These are phyloP conservation scores for Candida krabiensis DNA, from an alignment of 805 yeast species.

Conservation along the genomic window DNA sequence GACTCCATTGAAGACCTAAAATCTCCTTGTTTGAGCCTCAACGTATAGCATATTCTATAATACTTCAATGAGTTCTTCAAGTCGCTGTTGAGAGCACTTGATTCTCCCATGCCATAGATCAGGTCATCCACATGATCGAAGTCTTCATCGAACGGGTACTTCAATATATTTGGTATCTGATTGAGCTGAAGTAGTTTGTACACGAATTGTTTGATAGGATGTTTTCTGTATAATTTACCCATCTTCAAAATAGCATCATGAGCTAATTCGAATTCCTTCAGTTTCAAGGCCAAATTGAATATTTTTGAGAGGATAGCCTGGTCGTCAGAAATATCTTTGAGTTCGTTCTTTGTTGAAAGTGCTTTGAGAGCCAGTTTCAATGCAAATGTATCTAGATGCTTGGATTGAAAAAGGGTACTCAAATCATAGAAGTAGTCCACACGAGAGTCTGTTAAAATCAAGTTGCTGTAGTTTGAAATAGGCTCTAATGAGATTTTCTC, in stretches of 20 bases:
- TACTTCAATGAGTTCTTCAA: constrained; percentile 38
- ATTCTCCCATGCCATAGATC: constrained; percentile 33
- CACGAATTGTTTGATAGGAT: constrained; percentile 35
- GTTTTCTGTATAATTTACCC: constrained; percentile 21
- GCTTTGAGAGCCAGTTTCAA: constrained; percentile 33
- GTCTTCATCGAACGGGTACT: constrained; percentile 45
- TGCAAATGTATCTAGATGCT: constrained; percentile 33
- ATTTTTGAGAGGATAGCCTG: constrained; percentile 22
- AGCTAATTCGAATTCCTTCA: constrained; percentile 31
- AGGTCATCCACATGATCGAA: constrained; percentile 42
- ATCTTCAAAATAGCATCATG: constrained; percentile 29
- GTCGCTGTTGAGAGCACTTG: constrained; percentile 26
- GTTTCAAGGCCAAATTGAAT: constrained; percentile 32
- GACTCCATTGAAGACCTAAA: constrained; percentile 49
- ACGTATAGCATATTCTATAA: constrained; percentile 50
- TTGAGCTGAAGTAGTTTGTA: constrained; percentile 39
- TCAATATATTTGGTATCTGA: constrained; percentile 38
- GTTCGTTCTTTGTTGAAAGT: constrained; percentile 19
- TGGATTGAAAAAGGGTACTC: constrained; percentile 36
- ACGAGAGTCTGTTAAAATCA: constrained; percentile 31
- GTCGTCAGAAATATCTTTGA: constrained; percentile 22
- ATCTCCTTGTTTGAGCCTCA: constrained; percentile 50
- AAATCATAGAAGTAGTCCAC: constrained; percentile 39
- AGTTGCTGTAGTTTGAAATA: constrained; percentile 17
- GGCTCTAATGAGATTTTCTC: constrained; percentile 22